Evolutionary conservation across 768 basidiomycete genomes (phyloP).

Genomic region (Xerocomus potaroensis): DNA sequence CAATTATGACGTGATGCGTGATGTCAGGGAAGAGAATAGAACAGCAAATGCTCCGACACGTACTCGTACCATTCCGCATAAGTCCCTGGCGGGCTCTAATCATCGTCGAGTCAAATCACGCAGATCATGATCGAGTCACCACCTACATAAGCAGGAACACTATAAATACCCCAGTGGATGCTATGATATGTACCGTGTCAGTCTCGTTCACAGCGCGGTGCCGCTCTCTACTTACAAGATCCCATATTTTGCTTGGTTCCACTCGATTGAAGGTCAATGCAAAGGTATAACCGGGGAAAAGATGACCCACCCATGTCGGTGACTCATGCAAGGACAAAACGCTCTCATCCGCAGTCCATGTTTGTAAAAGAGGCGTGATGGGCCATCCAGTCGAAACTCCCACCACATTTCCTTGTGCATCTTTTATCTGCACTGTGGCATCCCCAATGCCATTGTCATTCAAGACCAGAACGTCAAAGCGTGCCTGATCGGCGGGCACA

Average conservation of each 20-base stretch:
- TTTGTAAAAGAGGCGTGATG: slow-evolving; percentile 34
- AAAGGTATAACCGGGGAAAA: background rate
- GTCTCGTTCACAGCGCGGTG: background rate
- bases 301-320: slow-evolving; percentile 45
- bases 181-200: slow-evolving; percentile 29
- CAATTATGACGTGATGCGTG: background rate
- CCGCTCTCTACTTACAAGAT: slow-evolving; percentile 42
- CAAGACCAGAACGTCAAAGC: slow-evolving; percentile 44
- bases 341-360: slow-evolving; percentile 37
- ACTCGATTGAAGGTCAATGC: slow-evolving; percentile 29
- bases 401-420: slow-evolving; percentile 32
- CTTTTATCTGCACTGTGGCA: slow-evolving; percentile 33
- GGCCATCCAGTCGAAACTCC: slow-evolving; percentile 36
- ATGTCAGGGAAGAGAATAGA: background rate
- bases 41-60: slow-evolving; percentile 20
- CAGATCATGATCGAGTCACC: background rate
- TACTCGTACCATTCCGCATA: slow-evolving; percentile 60
- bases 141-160: slow-evolving; percentile 41
- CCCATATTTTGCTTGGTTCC: slow-evolving; percentile 50
- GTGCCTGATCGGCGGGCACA: slow-evolving; percentile 46
- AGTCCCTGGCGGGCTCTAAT: slow-evolving; percentile 34
- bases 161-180: slow-evolving; percentile 49
- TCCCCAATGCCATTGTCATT: slow-evolving; percentile 29
- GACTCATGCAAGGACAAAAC: slow-evolving; percentile 45
- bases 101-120: no score